A percentile compares a stretch with the other conserved stretches of the same genome.
phyloP scores from a whole-genome alignment of 192 early-diverging fungal genomes.

The Backusella westeae region DNA sequence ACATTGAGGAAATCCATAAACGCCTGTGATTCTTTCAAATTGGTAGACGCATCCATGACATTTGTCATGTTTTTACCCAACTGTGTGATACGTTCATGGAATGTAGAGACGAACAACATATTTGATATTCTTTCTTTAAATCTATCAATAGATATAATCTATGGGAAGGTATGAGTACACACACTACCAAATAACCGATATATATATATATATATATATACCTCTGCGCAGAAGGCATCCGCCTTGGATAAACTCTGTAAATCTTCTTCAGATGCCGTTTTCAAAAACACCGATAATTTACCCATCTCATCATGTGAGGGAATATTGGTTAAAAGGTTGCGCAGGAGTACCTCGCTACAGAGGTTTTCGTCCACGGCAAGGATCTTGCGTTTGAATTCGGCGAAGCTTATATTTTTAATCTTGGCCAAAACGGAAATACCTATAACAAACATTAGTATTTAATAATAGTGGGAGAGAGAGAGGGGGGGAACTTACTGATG shows the following conservation, averaged over 20 bases:
- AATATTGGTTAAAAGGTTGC: slow-evolving; percentile 63
- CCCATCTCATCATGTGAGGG: slow-evolving; percentile 76
- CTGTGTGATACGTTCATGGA: slow-evolving; percentile 60
- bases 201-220: neutral
- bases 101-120: slow-evolving; percentile 67
- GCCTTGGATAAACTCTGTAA: slow-evolving; percentile 59
- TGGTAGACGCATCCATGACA: slow-evolving; percentile 62
- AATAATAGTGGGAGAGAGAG: neutral
- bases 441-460: neutral
- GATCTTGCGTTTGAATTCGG: slow-evolving; percentile 65
- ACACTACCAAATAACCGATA: too few relatives aligned
- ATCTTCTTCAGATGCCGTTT: slow-evolving; percentile 61
- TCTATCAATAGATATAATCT: slow-evolving; percentile 76
- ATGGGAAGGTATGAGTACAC: too few relatives aligned
- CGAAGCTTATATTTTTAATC: slow-evolving; percentile 65
- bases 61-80: slow-evolving; percentile 59
- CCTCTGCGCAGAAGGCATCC: slow-evolving; percentile 73
- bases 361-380: slow-evolving; percentile 67
- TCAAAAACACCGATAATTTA: slow-evolving; percentile 62
- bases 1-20: slow-evolving; percentile 72
- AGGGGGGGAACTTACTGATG: slow-evolving; percentile 34
- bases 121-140: slow-evolving; percentile 75
- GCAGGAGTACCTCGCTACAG: slow-evolving; percentile 62
- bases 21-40: slow-evolving; percentile 61
- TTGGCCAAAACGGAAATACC: slow-evolving; percentile 41